Percentiles rank a stretch among this genome's conserved stretches.
Conservation (phyloP, 805 yeast species). For the Candida ficus region DNA sequence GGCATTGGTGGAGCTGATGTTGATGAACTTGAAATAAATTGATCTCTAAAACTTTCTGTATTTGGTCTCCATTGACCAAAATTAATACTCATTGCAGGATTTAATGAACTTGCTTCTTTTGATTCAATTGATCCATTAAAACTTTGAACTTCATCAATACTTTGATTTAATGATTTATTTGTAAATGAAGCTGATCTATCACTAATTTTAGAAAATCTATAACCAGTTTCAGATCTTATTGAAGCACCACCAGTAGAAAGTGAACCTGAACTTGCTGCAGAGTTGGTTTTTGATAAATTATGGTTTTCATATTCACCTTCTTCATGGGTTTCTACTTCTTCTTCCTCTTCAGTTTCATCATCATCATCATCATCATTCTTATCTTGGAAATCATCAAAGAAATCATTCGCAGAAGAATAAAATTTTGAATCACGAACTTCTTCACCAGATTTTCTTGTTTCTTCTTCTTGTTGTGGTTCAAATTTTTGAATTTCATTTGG, state of each 20-base stretch:
- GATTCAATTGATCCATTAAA: conserved; percentile 1
- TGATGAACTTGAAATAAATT: conserved; percentile 35
- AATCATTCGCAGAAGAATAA: conserved; percentile 22
- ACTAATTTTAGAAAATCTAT: conserved; percentile 21
- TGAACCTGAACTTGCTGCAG: conserved; percentile 24
- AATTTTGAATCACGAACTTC: conserved; percentile 18
- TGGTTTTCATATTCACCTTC: not conserved
- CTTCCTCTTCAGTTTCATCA: conserved; percentile 1
- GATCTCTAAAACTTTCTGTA: conserved; percentile 43
- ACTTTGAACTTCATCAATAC: conserved; percentile 11
- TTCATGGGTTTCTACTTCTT: not conserved
- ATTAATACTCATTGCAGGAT: conserved; percentile 31
- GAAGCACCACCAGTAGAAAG: conserved; percentile 29
- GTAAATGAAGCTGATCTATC: conserved; percentile 23
- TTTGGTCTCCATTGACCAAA: conserved; percentile 59
- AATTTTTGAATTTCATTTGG: conserved; percentile 3
- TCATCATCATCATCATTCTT: conserved; percentile 5
- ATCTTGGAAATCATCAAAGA: conserved; percentile 23
- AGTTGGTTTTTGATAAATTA: not conserved
- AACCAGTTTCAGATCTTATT: conserved; percentile 21
- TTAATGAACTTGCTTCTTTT: conserved; percentile 8
- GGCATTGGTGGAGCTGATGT: conserved; percentile 29
- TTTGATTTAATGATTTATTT: conserved; percentile 7
- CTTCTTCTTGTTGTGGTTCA: not conserved
- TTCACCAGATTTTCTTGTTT: not conserved